phyloP scores from a whole-genome alignment of 805 yeast species.

The Candida pseudoglaebosa region DNA sequence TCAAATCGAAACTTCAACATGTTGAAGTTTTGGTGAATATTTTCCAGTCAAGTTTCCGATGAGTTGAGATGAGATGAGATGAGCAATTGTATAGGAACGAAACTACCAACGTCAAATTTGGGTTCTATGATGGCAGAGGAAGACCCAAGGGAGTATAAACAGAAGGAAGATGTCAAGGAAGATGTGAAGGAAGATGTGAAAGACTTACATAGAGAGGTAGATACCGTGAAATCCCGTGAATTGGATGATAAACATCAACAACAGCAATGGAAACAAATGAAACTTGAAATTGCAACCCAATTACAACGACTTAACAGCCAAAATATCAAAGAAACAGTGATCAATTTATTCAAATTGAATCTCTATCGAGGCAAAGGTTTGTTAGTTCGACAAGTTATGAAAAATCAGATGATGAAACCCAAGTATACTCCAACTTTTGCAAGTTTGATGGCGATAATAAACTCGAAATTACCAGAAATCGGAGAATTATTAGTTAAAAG shows the following conservation, averaged over 20 bases:
- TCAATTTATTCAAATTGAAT: slow-evolving; percentile 54
- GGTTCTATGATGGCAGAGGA: neutral
- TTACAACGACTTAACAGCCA: slow-evolving; percentile 42
- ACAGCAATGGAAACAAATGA: slow-evolving; percentile 53
- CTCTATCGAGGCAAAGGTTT: slow-evolving; percentile 59
- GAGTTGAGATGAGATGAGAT: neutral
- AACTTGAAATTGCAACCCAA: slow-evolving; percentile 43
- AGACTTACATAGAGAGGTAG: neutral
- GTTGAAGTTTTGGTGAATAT: neutral
- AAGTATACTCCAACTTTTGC: slow-evolving; percentile 49
- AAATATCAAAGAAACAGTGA: slow-evolving; percentile 47
- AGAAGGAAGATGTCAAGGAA: neutral
- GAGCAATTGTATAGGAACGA: neutral
- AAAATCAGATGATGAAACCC: slow-evolving; percentile 42
- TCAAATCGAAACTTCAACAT: neutral
- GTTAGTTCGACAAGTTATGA: slow-evolving; percentile 54
- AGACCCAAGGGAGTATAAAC: neutral
- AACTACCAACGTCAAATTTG: too few species aligned
- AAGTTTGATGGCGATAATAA: slow-evolving; percentile 54
- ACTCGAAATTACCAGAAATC: slow-evolving; percentile 63
- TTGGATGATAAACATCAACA: slow-evolving; percentile 32
- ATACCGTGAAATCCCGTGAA: neutral
- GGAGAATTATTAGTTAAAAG: slow-evolving; percentile 57
- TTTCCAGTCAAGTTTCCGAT: neutral
- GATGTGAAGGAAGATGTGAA: neutral